These are phyloP conservation scores for Hypoxylon sp. DNA, from an alignment of 2,329 filamentous ascomycete species.

Conservation along the genomic window DNA sequence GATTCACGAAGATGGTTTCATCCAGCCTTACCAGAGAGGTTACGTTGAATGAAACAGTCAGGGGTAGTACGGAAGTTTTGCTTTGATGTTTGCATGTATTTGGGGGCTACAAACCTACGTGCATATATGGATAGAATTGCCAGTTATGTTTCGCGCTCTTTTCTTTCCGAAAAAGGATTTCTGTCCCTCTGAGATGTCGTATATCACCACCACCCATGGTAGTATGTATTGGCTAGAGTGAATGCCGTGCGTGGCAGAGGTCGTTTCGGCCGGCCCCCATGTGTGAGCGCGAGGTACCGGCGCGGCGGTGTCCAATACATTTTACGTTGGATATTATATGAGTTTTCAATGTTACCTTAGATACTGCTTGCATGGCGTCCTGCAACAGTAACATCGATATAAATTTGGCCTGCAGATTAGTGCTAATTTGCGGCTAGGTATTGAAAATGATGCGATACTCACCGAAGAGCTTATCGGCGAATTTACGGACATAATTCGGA, in stretches of 20 bases:
- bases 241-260: conserved; percentile 18
- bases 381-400: conserved; percentile 3
- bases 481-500: conserved; percentile 32
- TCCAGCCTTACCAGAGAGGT: background rate
- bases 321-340: conserved; percentile 3
- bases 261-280: conserved; percentile 24
- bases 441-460: conserved; percentile 4
- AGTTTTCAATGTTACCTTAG: conserved; percentile 5
- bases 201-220: conserved; percentile 6
- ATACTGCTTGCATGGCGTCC: conserved; percentile 14
- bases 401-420: conserved; percentile 7
- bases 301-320: conserved; percentile 28
- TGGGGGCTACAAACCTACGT: conserved; percentile 13
- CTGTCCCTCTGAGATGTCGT: conserved; percentile 23
- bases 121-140: background rate
- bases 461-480: conserved; percentile 17
- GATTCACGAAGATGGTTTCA: background rate
- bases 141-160: background rate
- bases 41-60: background rate
- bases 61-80: conserved; percentile 13
- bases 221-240: conserved; percentile 13
- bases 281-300: conserved; percentile 24
- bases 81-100: conserved; percentile 19
- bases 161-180: background rate
- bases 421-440: conserved; percentile 7